A percentile compares a stretch with the other conserved stretches of the same genome.
phyloP scores from a whole-genome alignment of 2,329 filamentous ascomycete genomes.

The Aspergillus sp. region DNA sequence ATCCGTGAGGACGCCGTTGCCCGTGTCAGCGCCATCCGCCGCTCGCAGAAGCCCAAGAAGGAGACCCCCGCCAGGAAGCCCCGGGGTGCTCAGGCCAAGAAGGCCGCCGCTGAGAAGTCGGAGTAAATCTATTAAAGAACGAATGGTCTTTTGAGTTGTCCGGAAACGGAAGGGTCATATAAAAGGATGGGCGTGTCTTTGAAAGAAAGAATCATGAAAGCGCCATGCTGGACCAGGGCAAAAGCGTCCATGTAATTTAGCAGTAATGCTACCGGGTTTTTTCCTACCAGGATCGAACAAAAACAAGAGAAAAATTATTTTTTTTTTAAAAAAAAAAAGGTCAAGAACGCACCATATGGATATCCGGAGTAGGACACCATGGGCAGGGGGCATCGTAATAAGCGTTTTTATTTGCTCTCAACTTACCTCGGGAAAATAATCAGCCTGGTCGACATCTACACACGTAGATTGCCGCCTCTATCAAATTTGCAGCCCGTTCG shows the following conservation, averaged over 20 bases:
- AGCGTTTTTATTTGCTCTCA: too few relatives aligned
- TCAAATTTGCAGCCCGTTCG: slow-evolving; percentile 11
- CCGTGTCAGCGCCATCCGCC: slow-evolving; percentile 78
- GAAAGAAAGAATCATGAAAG: slow-evolving; percentile 7
- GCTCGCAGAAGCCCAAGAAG: slow-evolving; percentile 73
- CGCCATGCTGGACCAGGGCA: slow-evolving; percentile 20
- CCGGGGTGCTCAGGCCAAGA: slow-evolving; percentile 70
- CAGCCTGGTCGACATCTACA: slow-evolving; percentile 6
- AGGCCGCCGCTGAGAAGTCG: slow-evolving; percentile 47
- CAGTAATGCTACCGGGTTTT: slow-evolving; percentile 13
- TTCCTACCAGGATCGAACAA: slow-evolving; percentile 9
- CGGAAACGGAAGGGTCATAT: slow-evolving; percentile 1
- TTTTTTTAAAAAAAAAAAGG: slow-evolving; percentile 7
- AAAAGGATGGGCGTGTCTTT: slow-evolving; percentile 6
- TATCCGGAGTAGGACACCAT: background rate
- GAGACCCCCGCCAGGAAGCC: slow-evolving; percentile 64
- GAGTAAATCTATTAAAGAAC: slow-evolving; percentile 21
- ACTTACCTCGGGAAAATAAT: slow-evolving; percentile 11
- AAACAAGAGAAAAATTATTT: slow-evolving; percentile 6
- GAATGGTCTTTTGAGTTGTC: background rate
- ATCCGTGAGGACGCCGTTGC: slow-evolving; percentile 72
- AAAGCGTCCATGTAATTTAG: slow-evolving; percentile 27
- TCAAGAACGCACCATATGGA: background rate
- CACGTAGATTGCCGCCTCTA: background rate
- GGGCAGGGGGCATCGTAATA: too few relatives aligned